Percentiles rank a stretch among this genome's conserved stretches.
Conservation (phyloP, 495 filamentous ascomycete genomes). For the Trichoderma erinaceum region DNA sequence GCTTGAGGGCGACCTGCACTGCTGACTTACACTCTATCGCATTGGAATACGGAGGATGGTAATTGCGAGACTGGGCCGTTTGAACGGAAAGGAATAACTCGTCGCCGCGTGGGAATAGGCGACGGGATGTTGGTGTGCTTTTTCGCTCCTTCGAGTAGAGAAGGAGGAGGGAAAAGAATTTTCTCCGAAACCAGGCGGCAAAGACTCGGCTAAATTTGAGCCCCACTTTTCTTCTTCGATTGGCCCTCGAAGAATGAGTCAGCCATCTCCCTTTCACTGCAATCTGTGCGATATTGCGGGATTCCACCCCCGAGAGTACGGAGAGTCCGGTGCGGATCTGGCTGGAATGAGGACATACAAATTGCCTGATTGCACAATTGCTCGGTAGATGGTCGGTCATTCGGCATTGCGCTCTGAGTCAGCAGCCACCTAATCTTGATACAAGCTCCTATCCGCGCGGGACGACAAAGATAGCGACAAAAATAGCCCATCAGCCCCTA, state of each 20-base stretch:
- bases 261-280: neutral
- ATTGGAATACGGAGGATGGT: conserved; percentile 1
- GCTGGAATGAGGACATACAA: neutral
- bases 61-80: conserved; percentile 13
- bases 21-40: conserved; percentile 12
- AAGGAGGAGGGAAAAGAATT: conserved; percentile 10
- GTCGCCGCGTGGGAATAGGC: conserved; percentile 4
- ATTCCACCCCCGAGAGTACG: no score
- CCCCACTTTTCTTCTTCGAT: neutral
- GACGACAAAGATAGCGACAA: no score
- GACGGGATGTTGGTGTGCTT: conserved; percentile 7
- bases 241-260: neutral
- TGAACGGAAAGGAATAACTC: conserved; percentile 14
- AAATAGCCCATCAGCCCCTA: no score
- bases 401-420: neutral
- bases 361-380: no score
- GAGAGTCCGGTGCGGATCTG: neutral
- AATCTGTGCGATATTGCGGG: no score
- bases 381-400: neutral
- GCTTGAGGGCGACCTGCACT: neutral
- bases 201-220: neutral
- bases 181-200: neutral
- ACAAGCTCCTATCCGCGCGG: no score
- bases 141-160: neutral
- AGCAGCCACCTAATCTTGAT: no score